Evolutionary conservation across 225 moss, liverwort and hornwort species (phyloP).

Genomic region (Antitrichia curtipendula): DNA sequence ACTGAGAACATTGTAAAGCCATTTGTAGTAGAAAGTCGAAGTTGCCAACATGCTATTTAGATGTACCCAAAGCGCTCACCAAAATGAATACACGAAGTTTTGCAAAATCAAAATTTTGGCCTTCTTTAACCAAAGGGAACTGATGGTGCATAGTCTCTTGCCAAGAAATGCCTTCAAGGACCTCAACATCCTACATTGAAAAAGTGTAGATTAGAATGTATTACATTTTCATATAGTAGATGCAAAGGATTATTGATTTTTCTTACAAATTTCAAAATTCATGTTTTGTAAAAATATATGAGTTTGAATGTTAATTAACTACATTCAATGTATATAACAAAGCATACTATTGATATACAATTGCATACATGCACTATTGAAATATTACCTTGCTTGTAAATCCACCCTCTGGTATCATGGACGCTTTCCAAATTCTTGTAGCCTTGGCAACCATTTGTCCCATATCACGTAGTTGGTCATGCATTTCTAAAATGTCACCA

Average conservation of each 20-base stretch:
- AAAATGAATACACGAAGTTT: too few species aligned
- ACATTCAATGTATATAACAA: neutral
- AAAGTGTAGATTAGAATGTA: too few species aligned
- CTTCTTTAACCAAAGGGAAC: neutral
- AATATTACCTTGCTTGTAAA: neutral
- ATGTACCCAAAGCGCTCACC: too few species aligned
- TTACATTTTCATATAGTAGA: neutral
- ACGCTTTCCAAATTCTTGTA: too few species aligned
- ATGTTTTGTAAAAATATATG: neutral
- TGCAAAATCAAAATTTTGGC: too few species aligned
- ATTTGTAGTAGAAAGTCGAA: too few species aligned
- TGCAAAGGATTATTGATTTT: neutral
- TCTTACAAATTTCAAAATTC: too few species aligned
- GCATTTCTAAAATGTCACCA: too few species aligned
- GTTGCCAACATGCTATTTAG: too few species aligned
- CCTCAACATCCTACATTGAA: neutral
- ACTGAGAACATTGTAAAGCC: too few species aligned
- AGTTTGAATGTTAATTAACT: neutral
- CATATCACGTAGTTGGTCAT: too few species aligned
- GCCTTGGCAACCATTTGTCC: too few species aligned
- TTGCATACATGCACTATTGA: neutral
- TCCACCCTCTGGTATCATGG: neutral
- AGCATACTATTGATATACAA: neutral
- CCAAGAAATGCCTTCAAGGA: neutral
- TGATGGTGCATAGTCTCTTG: neutral